Percentiles rank a stretch among this genome's conserved stretches.
phyloP scores from a whole-genome alignment of 1,284 basidiomycete species.

The Microbotryum violaceum region DNA sequence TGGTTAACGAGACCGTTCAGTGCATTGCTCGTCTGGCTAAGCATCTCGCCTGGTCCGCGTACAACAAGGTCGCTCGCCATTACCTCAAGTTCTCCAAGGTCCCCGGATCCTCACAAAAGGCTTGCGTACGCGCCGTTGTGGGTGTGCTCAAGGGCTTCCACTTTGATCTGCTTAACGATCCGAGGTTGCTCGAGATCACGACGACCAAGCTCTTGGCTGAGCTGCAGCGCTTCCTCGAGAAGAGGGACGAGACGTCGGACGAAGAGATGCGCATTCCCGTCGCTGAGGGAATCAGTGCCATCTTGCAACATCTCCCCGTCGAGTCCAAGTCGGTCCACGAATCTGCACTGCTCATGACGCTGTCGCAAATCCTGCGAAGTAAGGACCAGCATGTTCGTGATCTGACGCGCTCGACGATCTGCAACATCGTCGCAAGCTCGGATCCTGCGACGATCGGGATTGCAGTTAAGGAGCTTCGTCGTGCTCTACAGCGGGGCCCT shows the following conservation, averaged over 20 bases:
- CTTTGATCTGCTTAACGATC: constrained; percentile 50
- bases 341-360: constrained; percentile 67
- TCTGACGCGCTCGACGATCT: constrained; percentile 72
- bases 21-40: constrained; percentile 65
- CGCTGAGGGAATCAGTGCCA: constrained; percentile 75
- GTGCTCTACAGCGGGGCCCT: constrained; percentile 78
- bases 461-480: constrained; percentile 71
- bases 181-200: constrained; percentile 18
- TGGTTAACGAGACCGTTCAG: constrained; percentile 82
- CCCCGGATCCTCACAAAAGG: constrained; percentile 67
- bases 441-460: constrained; percentile 67
- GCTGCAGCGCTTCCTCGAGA: constrained; percentile 68
- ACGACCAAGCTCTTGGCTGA: constrained; percentile 56
- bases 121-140: constrained; percentile 80
- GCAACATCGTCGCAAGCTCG: constrained; percentile 67
- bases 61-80: constrained; percentile 70
- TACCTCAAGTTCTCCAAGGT: constrained; percentile 68
- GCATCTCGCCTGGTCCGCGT: constrained; percentile 74
- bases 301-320: constrained; percentile 74
- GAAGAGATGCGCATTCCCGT: constrained; percentile 75
- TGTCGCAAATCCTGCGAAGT: constrained; percentile 81
- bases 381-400: constrained; percentile 92
- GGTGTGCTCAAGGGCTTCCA: constrained; percentile 86
- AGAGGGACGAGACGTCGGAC: constrained; percentile 68
- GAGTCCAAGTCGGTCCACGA: constrained; percentile 63